A percentile compares a stretch with the other conserved stretches of the same genome.
Evolutionary conservation across 345 rosid species (phyloP).

Genomic region (Gossypium arboreum): DNA sequence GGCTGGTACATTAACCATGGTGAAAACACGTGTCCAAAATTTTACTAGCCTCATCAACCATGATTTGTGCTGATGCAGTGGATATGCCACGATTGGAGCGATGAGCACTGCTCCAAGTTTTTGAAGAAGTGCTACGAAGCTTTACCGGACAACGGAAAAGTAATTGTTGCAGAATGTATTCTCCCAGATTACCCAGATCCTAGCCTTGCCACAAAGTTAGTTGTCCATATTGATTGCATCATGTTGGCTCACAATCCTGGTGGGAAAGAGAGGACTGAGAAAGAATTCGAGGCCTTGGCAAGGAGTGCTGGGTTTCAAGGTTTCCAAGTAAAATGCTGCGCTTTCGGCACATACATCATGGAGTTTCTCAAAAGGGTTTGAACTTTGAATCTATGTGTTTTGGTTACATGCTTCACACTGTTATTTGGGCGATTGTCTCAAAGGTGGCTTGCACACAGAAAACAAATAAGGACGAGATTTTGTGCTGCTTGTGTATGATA

Average conservation of each 20-base stretch:
- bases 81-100: slow-evolving; percentile 96
- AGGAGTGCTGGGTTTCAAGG: slow-evolving; percentile 72
- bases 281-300: slow-evolving; percentile 76
- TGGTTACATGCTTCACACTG: neutral
- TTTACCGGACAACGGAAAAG: slow-evolving; percentile 69
- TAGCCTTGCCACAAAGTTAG: slow-evolving; percentile 58
- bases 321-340: slow-evolving; percentile 53
- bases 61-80: slow-evolving; percentile 39
- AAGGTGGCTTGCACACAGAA: neutral
- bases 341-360: slow-evolving; percentile 59
- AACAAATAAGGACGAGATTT: neutral
- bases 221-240: slow-evolving; percentile 70
- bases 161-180: slow-evolving; percentile 67
- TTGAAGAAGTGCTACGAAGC: slow-evolving; percentile 74
- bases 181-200: slow-evolving; percentile 76
- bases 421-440: neutral
- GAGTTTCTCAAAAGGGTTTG: slow-evolving; percentile 63
- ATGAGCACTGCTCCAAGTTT: slow-evolving; percentile 60
- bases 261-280: slow-evolving; percentile 85
- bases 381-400: neutral
- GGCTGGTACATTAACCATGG: neutral
- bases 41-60: neutral
- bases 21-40: neutral
- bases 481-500: neutral
- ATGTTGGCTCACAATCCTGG: slow-evolving; percentile 97